phyloP scores from a whole-genome alignment of 2,329 filamentous ascomycete genomes.

The Aspergillus versicolor region DNA sequence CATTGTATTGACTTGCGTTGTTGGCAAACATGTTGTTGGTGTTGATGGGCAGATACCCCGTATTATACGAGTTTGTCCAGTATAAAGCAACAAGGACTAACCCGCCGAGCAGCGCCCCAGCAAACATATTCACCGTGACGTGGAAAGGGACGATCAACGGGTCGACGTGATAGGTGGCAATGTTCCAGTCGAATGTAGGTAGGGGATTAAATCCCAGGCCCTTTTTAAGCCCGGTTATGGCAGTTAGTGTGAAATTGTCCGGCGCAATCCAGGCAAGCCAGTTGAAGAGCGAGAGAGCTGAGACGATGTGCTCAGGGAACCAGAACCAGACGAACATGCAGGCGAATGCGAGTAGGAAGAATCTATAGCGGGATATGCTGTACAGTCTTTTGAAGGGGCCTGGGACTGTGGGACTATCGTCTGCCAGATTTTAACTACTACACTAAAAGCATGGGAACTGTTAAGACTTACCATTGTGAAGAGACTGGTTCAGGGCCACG shows the following conservation, averaged over 20 bases:
- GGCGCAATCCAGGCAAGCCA: slow-evolving; percentile 13
- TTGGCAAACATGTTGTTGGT: slow-evolving; percentile 11
- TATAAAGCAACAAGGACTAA: slow-evolving; percentile 1
- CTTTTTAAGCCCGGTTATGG: not conserved
- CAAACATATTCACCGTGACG: slow-evolving; percentile 1
- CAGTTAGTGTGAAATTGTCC: slow-evolving; percentile 4
- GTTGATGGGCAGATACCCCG: slow-evolving; percentile 8
- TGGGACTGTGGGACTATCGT: not conserved
- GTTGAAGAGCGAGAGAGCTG: slow-evolving; percentile 11
- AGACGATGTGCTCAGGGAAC: slow-evolving; percentile 6
- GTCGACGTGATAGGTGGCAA: not conserved
- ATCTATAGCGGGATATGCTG: slow-evolving; percentile 1
- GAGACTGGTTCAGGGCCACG: slow-evolving; percentile 8
- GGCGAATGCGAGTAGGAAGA: slow-evolving; percentile 8
- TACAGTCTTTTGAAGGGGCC: not conserved
- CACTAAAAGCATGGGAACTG: too few species aligned
- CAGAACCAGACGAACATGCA: slow-evolving; percentile 13
- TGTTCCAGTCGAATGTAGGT: slow-evolving; percentile 12
- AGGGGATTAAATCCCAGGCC: slow-evolving; percentile 9
- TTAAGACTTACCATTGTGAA: not conserved
- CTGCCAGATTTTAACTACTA: not conserved
- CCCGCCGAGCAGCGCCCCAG: not conserved
- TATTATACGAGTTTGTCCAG: slow-evolving; percentile 9
- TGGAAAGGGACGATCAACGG: slow-evolving; percentile 9
- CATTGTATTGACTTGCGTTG: slow-evolving; percentile 1